phyloP scores from a whole-genome alignment of 2,329 filamentous ascomycete species.

The Fusarium sp. region DNA sequence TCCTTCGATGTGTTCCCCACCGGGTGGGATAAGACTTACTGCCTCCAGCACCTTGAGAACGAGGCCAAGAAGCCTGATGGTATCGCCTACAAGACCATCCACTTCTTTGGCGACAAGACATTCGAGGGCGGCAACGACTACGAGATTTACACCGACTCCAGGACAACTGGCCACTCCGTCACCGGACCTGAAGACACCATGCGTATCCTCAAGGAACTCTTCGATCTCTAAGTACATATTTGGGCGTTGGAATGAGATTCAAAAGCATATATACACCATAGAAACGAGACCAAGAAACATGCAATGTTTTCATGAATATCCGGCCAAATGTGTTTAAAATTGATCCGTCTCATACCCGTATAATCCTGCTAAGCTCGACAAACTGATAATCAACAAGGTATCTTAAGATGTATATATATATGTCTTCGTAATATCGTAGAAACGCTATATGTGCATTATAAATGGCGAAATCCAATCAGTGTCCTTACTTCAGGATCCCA shows the following conservation, averaged over 20 bases:
- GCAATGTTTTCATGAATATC: slow-evolving; percentile 3
- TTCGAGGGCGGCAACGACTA: slow-evolving; percentile 91
- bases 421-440: slow-evolving; percentile 32
- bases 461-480: neutral
- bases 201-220: slow-evolving; percentile 80
- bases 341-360: neutral
- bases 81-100: slow-evolving; percentile 84
- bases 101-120: slow-evolving; percentile 99
- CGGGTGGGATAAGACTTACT: slow-evolving; percentile 99
- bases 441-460: slow-evolving; percentile 31
- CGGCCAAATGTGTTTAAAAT: neutral
- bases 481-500: neutral
- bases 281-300: slow-evolving; percentile 28
- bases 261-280: slow-evolving; percentile 26
- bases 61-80: slow-evolving; percentile 77
- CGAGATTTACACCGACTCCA: slow-evolving; percentile 86
- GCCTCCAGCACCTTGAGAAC: slow-evolving; percentile 83
- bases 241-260: neutral
- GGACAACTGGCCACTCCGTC: slow-evolving; percentile 88
- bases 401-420: slow-evolving; percentile 34
- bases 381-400: slow-evolving; percentile 32
- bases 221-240: slow-evolving; percentile 63
- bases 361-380: neutral
- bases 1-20: slow-evolving; percentile 97
- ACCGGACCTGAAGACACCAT: slow-evolving; percentile 84